Base-by-base conservation (phyloP, 2,329 filamentous ascomycete species). In the Ophiostoma sp. region DNA sequence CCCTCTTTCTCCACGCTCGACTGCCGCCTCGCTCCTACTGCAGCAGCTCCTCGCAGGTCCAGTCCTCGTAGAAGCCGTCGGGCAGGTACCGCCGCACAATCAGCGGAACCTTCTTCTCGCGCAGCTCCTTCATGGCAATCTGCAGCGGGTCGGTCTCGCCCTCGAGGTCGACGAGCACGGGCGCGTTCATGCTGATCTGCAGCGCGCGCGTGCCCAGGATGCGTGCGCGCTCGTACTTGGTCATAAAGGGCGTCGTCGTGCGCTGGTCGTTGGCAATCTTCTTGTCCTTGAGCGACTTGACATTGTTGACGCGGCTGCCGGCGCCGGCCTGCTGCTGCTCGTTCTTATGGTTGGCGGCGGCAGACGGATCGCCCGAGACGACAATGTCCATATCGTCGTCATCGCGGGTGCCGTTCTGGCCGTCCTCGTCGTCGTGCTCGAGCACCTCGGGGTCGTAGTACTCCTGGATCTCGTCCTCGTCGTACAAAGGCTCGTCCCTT, bases 121-220 rank as follows among this genome's bases (percentile, higher is more conserved):
- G 89, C 79, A 99, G 84, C 82, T 99, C 95, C 83, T 98, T 98
- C 80, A 97, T 91, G 33, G 95, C 95, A 78, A 99, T 98, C 81
- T 97, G 93, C 70, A 99, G 84, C 64, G 95, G 95, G 82, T 99
- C 95, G 68, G 95, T 98, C 84, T 98, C 94, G 77, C 95, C 95
- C 80, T 98, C 95, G 44, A 97, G 87, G 78, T 99, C 95, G 68
- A 99, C 95, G 65, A 99, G 86, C 39, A 98, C 94, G 3, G 95
- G 95, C 71, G 95, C 95, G 80, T 98, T 98, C 90, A 97, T 96
- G 83, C 95, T 96, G 75, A 99, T 98, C 81, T 99, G 95, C 78
- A 98, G 81, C 57, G 95, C 95, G 75, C 95, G 86, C 57, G 95
- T 98, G 67, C 95, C 95, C 74, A 99, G 82, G 72, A 99, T 94